Base-by-base conservation (phyloP, 176 grass and related monocot genomes). In the Paspalum notatum region DNA sequence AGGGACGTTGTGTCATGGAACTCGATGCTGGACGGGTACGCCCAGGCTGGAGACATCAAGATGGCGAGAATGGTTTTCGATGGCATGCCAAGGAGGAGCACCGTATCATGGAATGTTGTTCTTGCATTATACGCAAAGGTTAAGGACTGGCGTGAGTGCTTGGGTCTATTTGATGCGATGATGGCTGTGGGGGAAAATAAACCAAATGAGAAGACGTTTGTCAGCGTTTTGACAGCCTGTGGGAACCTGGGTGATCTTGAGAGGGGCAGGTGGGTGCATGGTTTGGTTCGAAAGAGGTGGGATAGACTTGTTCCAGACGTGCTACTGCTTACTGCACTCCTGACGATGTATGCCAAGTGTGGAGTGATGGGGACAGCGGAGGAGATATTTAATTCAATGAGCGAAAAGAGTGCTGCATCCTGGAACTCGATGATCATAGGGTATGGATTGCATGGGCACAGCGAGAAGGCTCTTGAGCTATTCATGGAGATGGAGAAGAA, bases 361-460 rank as follows among this genome's bases (percentile, higher is more conserved):
- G 92, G 92, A 5, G 80, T 53, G 32, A 94, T 91, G 89, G 77
- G 51, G 25, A 61, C 39, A 0, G 83, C 92, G 0, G 68, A 74
- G 66, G 62, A 82, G 63, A 56, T 91, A 57, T 94, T 94, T 12
- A 62, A 94, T 62, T 91, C 41, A 9, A 91, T 94, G 89, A 21
- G 40, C 0, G 86, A 89, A 40, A 76, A 17, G 41, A 91, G 77
- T 58, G 86, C 82, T 6, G 83, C 77, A 1, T 87, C 92, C 3
- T 94, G 92, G 92, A 94, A 94, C 63, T 94, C 89, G 5, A 89
- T 94, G 92, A 94, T 94, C 49, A 82, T 86, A 1, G 86, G 92
- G 10, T 87, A 89, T 54, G 92, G 92, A 20, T 55, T 91, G 72
- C 92, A 91, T 7, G 86, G 92, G 18, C 54, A 85, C 20, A 80